A percentile compares a stretch with the other conserved stretches of the same genome.
phyloP scores from a whole-genome alignment of 2,329 filamentous ascomycete species.

The Xylariales sp. region DNA sequence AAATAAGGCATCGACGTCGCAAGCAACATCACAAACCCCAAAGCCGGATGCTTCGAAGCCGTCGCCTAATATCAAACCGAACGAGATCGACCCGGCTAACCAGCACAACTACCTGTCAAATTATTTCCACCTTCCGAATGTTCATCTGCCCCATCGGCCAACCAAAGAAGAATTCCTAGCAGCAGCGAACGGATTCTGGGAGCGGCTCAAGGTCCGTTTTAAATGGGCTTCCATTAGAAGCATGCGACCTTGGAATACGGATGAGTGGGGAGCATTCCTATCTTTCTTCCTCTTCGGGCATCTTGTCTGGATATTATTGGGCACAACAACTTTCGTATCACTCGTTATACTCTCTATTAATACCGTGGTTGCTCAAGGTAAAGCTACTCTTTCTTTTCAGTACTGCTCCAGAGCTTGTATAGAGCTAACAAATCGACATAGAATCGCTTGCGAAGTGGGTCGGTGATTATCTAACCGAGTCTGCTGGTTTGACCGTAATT shows the following conservation, averaged over 20 bases:
- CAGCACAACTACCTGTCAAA: slow-evolving; percentile 51
- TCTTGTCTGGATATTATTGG: slow-evolving; percentile 90
- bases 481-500: slow-evolving; percentile 86
- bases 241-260: slow-evolving; percentile 87
- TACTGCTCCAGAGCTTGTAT: slow-evolving; percentile 7
- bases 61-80: slow-evolving; percentile 11
- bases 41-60: slow-evolving; percentile 13
- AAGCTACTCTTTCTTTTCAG: no score
- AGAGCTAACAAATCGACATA: no score
- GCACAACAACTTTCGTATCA: slow-evolving; percentile 96
- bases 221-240: slow-evolving; percentile 98
- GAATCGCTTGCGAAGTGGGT: slow-evolving; percentile 92
- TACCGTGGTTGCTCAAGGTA: slow-evolving; percentile 93
- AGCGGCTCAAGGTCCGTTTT: slow-evolving; percentile 83
- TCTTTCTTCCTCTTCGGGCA: slow-evolving; percentile 96
- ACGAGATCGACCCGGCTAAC: slow-evolving; percentile 31
- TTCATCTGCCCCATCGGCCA: slow-evolving; percentile 73
- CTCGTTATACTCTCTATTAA: slow-evolving; percentile 88
- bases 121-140: slow-evolving; percentile 45
- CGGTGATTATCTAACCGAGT: slow-evolving; percentile 91
- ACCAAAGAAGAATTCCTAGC: slow-evolving; percentile 90
- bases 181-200: slow-evolving; percentile 89
- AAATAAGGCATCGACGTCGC: slow-evolving; percentile 9
- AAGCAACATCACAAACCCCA: slow-evolving; percentile 7
- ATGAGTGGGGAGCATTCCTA: slow-evolving; percentile 90